Evolutionary conservation across 164 flowering plant species (phyloP).

Genomic region (Piper betle): DNA sequence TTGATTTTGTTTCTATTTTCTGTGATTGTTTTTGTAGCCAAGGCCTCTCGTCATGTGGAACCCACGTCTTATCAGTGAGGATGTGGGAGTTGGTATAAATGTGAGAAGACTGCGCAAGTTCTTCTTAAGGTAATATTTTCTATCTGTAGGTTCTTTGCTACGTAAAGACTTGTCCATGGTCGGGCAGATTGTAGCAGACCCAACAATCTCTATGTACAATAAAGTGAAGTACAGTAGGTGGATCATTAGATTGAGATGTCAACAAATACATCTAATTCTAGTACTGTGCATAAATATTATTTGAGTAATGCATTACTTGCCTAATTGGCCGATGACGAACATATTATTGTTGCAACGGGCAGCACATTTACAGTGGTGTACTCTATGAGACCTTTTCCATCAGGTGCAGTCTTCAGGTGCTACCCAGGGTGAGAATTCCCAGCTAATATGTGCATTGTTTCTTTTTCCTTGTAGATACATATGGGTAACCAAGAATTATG

Average conservation of each 20-base stretch:
- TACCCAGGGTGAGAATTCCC: slow-evolving; percentile 71
- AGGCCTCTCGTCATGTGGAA: slow-evolving; percentile 99
- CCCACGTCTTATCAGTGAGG: slow-evolving; percentile 90
- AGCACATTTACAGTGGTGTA: slow-evolving; percentile 79
- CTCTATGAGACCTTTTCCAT: slow-evolving; percentile 80
- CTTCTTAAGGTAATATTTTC: slow-evolving; percentile 54
- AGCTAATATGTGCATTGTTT: not conserved
- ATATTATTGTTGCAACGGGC: slow-evolving; percentile 14
- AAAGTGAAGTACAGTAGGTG: not conserved
- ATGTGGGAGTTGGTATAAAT: slow-evolving; percentile 93
- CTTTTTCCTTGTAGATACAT: not conserved
- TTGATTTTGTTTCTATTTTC: slow-evolving; percentile 9
- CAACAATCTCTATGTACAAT: not conserved
- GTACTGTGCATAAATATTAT: not conserved
- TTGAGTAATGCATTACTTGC: not conserved
- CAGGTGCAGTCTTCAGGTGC: slow-evolving; percentile 90
- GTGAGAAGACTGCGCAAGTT: slow-evolving; percentile 65
- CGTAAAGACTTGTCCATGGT: not conserved
- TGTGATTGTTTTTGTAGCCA: slow-evolving; percentile 38
- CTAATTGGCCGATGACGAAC: not conserved
- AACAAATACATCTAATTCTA: not conserved
- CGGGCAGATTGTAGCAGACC: not conserved
- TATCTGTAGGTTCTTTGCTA: not conserved
- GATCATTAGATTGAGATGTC: not conserved
- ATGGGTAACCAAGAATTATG: not conserved